These are phyloP conservation scores for Xylariaceae sp. DNA, from an alignment of 2,329 filamentous ascomycete species.

Conservation along the genomic window DNA sequence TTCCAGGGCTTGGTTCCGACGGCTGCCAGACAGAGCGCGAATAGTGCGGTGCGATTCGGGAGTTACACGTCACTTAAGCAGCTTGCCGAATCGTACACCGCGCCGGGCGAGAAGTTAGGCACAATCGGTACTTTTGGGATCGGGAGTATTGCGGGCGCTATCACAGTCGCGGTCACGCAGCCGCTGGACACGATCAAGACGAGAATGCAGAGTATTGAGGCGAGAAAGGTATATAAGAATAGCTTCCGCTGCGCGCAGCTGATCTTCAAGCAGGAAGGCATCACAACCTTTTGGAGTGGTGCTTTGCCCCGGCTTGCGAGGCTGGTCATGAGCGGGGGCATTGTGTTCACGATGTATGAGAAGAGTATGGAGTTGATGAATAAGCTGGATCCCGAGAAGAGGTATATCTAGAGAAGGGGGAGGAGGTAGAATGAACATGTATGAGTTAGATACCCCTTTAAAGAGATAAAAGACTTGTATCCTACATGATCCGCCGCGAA, in stretches of 20 bases:
- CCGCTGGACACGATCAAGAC: constrained; percentile 94
- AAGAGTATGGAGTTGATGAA: constrained; percentile 91
- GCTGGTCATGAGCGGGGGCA: constrained; percentile 86
- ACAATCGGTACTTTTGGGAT: constrained; percentile 85
- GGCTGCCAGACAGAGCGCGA: constrained; percentile 90
- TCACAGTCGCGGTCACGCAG: constrained; percentile 79
- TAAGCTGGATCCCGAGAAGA: constrained; percentile 74
- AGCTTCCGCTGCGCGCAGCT: constrained; percentile 77
- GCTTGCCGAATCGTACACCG: constrained; percentile 85
- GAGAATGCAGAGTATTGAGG: constrained; percentile 94
- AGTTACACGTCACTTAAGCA: constrained; percentile 90
- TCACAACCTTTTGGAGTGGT: constrained; percentile 91
- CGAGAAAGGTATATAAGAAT: constrained; percentile 77
- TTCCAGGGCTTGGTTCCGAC: constrained; percentile 97
- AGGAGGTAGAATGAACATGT: background rate
- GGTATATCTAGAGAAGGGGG: constrained; percentile 62
- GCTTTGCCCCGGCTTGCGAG: constrained; percentile 81
- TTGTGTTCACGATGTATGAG: constrained; percentile 98
- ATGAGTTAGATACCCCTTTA: constrained; percentile 22
- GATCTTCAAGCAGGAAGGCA: constrained; percentile 85
- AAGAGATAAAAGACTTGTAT: constrained; percentile 2
- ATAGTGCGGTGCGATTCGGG: constrained; percentile 87
- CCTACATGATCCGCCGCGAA: constrained; percentile 4
- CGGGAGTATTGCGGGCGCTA: constrained; percentile 81
- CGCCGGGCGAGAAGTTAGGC: constrained; percentile 92